phyloP scores from a whole-genome alignment of 108 stramenopile species.

The Stephanodiscus triporus region DNA sequence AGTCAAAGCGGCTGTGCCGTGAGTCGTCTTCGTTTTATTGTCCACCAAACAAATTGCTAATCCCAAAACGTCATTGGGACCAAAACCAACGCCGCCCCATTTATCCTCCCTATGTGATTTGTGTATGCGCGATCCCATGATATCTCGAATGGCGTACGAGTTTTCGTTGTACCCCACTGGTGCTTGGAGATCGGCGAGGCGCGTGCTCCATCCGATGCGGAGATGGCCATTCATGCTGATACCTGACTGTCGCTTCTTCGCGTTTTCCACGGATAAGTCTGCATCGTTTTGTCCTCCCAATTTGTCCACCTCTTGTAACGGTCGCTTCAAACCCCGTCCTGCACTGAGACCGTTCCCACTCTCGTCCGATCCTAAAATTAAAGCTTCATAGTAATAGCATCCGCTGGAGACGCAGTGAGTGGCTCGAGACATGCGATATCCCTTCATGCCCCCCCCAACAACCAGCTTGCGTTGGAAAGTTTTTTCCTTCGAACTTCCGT shows the following conservation, averaged over 20 bases:
- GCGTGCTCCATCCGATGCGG: slow-evolving; percentile 87
- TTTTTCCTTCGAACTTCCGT: background rate
- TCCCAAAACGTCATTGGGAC: slow-evolving; percentile 92
- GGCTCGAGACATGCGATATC: slow-evolving; percentile 90
- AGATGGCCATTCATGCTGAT: slow-evolving; percentile 53
- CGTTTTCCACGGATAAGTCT: background rate
- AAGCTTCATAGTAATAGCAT: slow-evolving; percentile 71
- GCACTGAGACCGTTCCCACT: slow-evolving; percentile 31
- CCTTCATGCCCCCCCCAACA: slow-evolving; percentile 62
- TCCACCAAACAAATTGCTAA: slow-evolving; percentile 74
- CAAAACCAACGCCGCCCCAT: slow-evolving; percentile 78
- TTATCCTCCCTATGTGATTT: slow-evolving; percentile 71
- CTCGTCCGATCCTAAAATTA: slow-evolving; percentile 49
- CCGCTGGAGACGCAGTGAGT: slow-evolving; percentile 69
- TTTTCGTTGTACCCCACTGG: slow-evolving; percentile 96
- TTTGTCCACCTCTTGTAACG: slow-evolving; percentile 36
- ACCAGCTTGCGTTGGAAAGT: slow-evolving; percentile 43
- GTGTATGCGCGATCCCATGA: slow-evolving; percentile 78
- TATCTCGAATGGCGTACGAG: slow-evolving; percentile 91
- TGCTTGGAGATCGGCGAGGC: slow-evolving; percentile 90
- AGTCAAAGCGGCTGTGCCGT: background rate
- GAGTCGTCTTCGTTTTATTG: slow-evolving; percentile 14
- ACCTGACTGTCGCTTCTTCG: background rate
- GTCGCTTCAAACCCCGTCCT: slow-evolving; percentile 49
- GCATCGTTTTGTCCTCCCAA: slow-evolving; percentile 28